These are phyloP conservation scores for Xylaria acuta DNA, from an alignment of 495 filamentous ascomycete species.

Conservation along the genomic window DNA sequence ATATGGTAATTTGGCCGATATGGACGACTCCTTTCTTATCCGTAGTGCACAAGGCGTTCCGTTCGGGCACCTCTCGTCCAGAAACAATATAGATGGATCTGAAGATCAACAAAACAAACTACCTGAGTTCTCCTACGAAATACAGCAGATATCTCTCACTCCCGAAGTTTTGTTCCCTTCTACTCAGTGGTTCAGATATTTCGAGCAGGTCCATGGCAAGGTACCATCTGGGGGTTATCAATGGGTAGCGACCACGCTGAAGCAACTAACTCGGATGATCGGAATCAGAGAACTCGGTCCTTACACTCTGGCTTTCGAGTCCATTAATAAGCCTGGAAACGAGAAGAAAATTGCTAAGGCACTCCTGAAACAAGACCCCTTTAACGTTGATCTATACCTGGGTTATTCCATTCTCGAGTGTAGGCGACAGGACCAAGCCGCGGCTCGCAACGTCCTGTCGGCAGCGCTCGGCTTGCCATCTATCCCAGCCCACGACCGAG, in stretches of 20 bases:
- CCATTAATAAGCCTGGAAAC: conserved; percentile 58
- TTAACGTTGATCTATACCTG: conserved; percentile 75
- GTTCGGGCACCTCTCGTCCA: conserved; percentile 15
- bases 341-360: conserved; percentile 75
- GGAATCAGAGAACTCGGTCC: conserved; percentile 65
- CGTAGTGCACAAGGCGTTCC: conserved; percentile 27
- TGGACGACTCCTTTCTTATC: conserved; percentile 47
- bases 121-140: conserved; percentile 46
- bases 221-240: conserved; percentile 36
- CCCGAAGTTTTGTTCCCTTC: conserved; percentile 47
- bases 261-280: conserved; percentile 54
- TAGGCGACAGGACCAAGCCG: conserved; percentile 57
- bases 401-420: conserved; percentile 77
- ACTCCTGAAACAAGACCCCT: conserved; percentile 69
- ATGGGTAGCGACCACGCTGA: conserved; percentile 63
- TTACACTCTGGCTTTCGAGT: conserved; percentile 75
- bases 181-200: conserved; percentile 46
- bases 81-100: conserved; percentile 14
- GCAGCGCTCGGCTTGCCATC: conserved; percentile 44
- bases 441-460: conserved; percentile 68
- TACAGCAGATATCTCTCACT: conserved; percentile 41
- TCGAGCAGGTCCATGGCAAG: conserved; percentile 39
- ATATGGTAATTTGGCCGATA: conserved; percentile 24
- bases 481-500: conserved; percentile 26
- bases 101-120: conserved; percentile 35